phyloP scores from a whole-genome alignment of 169 alveolate genomes.

The Prorocentrum cordatum region DNA sequence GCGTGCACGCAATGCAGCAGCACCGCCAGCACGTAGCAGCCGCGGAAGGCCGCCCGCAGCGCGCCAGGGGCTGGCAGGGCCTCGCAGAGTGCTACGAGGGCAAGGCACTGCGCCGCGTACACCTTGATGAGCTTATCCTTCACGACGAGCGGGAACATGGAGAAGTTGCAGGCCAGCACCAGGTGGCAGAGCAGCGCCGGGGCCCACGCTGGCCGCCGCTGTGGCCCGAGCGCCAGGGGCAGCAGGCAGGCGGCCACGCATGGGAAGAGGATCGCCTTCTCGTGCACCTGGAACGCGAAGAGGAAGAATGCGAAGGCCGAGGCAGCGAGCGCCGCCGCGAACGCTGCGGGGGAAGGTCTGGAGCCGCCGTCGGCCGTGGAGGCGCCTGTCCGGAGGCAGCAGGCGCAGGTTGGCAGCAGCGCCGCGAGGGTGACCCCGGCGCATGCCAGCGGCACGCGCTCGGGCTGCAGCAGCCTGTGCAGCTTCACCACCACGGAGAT shows the following conservation, averaged over 20 bases:
- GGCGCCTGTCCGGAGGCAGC: neutral
- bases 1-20: slow-evolving; percentile 1
- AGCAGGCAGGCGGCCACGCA: slow-evolving; percentile 76
- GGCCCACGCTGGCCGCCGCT: neutral
- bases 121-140: slow-evolving; percentile 2
- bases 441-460: slow-evolving; percentile 3
- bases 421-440: neutral
- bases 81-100: neutral
- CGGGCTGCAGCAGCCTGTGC: slow-evolving; percentile 4
- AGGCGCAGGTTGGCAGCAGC: neutral
- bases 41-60: neutral
- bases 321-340: slow-evolving; percentile 8
- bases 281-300: slow-evolving; percentile 80
- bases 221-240: neutral
- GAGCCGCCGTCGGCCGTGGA: neutral
- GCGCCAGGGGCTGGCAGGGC: neutral
- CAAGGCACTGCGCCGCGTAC: neutral
- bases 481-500: slow-evolving; percentile 26
- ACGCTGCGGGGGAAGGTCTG: neutral
- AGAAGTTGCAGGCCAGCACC: slow-evolving; percentile 43
- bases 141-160: slow-evolving; percentile 46
- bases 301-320: slow-evolving; percentile 45
- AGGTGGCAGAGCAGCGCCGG: slow-evolving; percentile 23
- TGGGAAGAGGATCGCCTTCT: slow-evolving; percentile 83
- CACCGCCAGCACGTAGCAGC: neutral